Base-by-base conservation (phyloP, 352 stramenopile species). In the Phytopythium cucurbitacearum region DNA sequence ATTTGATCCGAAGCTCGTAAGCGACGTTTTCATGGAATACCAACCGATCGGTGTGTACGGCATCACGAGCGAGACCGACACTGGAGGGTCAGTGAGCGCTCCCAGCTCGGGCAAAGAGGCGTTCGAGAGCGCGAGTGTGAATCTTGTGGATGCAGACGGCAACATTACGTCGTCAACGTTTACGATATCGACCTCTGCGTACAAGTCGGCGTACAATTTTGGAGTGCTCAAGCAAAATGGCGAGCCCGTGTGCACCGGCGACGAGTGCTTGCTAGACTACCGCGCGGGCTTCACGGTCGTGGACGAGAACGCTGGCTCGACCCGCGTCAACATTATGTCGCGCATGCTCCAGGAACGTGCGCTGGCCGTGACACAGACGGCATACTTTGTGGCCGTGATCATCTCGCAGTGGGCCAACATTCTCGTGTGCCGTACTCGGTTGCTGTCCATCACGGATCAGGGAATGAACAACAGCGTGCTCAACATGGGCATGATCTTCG, bases 401-500 rank as follows among this genome's bases (percentile, higher is more conserved):
- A 54, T 96, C 35, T 77, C 80, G 36, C 88, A 97, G 64, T 94
- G 84, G 71, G 72, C 85, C 16, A 89, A 95, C 56, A 35, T 96
- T 15, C 56, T 96, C 10, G 81, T 95, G 45, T 95, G 80, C 65
- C 94, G 93, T 56, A 97, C 88, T 37, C 72, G 89, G 6, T 74
- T 87, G 69, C 69, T 96, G 34, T 94, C 78, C 40, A 78, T 97
- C 56, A 60, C 75, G 43, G 65, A 86, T 13, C 89, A 97, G 53
- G 88, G 89, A 54, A 94, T 97, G 81, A 53, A 72, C 38, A 97
- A 96, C 71, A 78, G 59, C 7, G 78, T 91, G 55, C 77, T 97
- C 56, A 94, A 95, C 66, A 94, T 95, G 66, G 84, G 84, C 10
- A 70, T 97, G 16, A 56, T 89, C 16, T 95, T 94, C 58, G 88